Evolutionary conservation across 2,329 filamentous ascomycete species (phyloP).

Genomic region (Diplodia sapinea): DNA sequence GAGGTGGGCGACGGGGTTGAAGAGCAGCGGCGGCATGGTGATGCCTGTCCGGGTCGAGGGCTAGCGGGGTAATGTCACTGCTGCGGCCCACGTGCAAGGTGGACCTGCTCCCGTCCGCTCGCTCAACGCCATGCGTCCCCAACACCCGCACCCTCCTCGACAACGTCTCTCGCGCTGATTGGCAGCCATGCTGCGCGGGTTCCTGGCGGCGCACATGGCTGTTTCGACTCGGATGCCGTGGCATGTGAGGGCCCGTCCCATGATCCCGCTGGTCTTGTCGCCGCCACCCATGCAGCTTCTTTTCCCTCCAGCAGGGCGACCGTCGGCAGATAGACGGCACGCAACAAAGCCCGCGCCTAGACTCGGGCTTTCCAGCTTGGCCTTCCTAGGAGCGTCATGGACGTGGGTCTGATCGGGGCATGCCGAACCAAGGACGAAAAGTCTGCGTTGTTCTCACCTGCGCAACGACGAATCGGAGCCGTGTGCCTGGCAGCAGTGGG

Average conservation of each 20-base stretch:
- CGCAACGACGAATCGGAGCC: constrained; percentile 12
- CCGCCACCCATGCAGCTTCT: neutral
- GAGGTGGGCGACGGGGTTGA: constrained; percentile 28
- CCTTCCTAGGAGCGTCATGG: constrained; percentile 14
- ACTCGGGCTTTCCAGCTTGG: neutral
- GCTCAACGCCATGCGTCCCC: constrained; percentile 22
- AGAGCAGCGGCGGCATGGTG: constrained; percentile 8
- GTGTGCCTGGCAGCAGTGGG: constrained; percentile 1
- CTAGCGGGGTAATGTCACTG: constrained; percentile 16
- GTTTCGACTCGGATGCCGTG: constrained; percentile 20
- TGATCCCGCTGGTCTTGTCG: constrained; percentile 1
- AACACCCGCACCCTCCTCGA: constrained; percentile 2
- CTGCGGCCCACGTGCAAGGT: constrained; percentile 8
- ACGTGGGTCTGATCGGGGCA: constrained; percentile 9
- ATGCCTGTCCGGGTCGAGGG: neutral
- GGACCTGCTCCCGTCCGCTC: neutral
- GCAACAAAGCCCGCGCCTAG: constrained; percentile 13
- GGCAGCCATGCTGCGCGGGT: neutral
- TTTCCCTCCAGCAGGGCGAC: neutral
- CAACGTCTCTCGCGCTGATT: constrained; percentile 8
- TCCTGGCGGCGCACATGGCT: constrained; percentile 2
- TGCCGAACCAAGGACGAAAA: constrained; percentile 22
- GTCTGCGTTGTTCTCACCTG: constrained; percentile 17
- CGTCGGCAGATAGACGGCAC: constrained; percentile 8
- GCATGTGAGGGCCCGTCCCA: constrained; percentile 18